Base-by-base conservation (phyloP, 1,284 basidiomycete species). In the Binderoboletus segoi region DNA sequence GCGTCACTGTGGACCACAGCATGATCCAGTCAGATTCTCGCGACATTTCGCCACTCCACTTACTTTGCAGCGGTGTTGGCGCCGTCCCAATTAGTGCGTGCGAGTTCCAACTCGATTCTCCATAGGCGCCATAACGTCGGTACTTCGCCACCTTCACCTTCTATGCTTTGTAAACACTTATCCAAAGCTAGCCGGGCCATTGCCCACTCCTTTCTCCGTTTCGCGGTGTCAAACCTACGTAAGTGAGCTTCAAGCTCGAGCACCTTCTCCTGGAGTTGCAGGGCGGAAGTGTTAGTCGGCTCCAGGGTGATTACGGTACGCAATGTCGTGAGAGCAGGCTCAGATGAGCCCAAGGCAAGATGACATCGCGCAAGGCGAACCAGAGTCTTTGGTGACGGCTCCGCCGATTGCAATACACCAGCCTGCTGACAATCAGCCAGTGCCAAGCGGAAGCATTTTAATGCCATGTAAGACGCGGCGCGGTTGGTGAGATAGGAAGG, bases 401-500 rank as follows among this genome's bases (percentile, higher is more conserved):
- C 65, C 11, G 48, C 51, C 16, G 85, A 74, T 69, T 93, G 90
- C 11, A 93, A 73, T 1, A 81, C 74, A 0, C 83, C 80, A 3
- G 92, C 92, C 37, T 81, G 77, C 68, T 93, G 90, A 65, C 91
- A 93, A 70, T 96, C 93, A 37, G 81, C 78, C 12, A 94, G 76
- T 0, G 93, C 93, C 2, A 77, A 74, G 37, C 82, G 79, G 78
- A 90, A 95, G 44, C 82, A 82, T 68, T 93, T 93, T 53, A 91
- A 69, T 0, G 85, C 82, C 85, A 96, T 95, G 67, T 89, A 84
- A 4, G 93, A 88, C 3, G 93, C 93, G 1, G 93, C 93, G 42
- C 93, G 85, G 72, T 96, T 96, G 16, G 91, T 91, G 58, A 89
- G 78, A 67, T 90, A 94, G 1, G 89, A 81, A 3, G 91, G 84